These are phyloP conservation scores for Quercus agrifolia DNA, from an alignment of 306 rosid genomes.

Conservation along the genomic window DNA sequence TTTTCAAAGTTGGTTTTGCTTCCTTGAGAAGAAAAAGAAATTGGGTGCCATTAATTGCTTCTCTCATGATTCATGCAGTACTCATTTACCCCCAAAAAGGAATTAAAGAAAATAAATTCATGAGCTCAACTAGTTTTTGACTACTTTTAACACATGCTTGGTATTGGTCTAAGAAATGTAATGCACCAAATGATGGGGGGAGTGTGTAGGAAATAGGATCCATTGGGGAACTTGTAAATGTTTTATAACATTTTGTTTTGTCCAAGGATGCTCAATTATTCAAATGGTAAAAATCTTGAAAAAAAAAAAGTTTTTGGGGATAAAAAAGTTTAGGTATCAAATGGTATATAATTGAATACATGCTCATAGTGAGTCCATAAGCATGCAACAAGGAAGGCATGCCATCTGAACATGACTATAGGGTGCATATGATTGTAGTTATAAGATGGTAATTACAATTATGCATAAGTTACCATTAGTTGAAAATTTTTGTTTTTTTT, in stretches of 20 bases:
- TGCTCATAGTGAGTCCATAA: background rate
- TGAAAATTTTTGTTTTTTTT: background rate
- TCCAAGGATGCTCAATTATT: too few relatives aligned
- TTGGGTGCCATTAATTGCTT: background rate
- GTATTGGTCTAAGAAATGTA: too few relatives aligned
- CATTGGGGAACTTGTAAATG: too few relatives aligned
- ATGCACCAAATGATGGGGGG: too few relatives aligned
- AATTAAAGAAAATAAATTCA: too few relatives aligned
- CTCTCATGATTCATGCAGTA: background rate
- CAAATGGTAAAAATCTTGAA: too few relatives aligned
- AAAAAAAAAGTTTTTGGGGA: background rate
- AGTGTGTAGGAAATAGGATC: too few relatives aligned
- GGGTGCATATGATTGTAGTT: background rate
- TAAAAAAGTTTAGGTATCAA: background rate
- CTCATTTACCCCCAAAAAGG: too few relatives aligned
- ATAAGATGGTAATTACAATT: background rate
- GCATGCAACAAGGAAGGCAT: background rate
- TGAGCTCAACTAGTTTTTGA: too few relatives aligned
- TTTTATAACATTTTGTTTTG: too few relatives aligned
- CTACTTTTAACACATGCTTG: too few relatives aligned
- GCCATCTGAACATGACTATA: background rate
- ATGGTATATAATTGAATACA: background rate
- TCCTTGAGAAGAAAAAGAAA: background rate
- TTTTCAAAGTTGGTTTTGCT: background rate
- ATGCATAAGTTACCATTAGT: slow-evolving; percentile 7